A percentile compares a stretch with the other conserved stretches of the same genome.
Conservation (phyloP, 1,284 basidiomycete species). For the Puccinia horiana region DNA sequence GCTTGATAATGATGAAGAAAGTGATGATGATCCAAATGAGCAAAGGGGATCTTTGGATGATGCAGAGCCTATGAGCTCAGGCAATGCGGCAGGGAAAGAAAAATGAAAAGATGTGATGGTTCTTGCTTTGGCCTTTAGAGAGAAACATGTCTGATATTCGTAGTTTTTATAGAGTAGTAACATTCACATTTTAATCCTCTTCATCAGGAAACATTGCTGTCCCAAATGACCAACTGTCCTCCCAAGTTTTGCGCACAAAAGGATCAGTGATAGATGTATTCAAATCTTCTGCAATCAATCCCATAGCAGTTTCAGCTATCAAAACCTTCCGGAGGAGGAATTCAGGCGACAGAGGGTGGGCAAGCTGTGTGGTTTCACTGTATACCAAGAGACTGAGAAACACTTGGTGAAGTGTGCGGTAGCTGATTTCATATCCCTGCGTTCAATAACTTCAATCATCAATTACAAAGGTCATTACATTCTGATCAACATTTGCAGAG, state of each 20-base stretch:
- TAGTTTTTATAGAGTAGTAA: neutral
- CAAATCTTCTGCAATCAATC: conserved; percentile 10
- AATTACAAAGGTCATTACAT: neutral
- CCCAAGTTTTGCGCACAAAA: neutral
- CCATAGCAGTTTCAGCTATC: neutral
- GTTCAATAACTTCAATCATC: neutral
- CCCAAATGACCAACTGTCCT: neutral
- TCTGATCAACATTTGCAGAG: neutral
- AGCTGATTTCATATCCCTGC: neutral
- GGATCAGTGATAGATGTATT: neutral
- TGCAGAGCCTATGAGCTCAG: too few relatives aligned
- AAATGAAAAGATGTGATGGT: neutral
- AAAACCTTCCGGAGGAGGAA: neutral
- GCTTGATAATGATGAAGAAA: too few relatives aligned
- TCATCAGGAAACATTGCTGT: neutral
- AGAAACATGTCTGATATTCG: too few relatives aligned
- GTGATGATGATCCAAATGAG: too few relatives aligned
- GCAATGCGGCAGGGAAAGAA: neutral
- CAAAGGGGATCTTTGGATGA: too few relatives aligned
- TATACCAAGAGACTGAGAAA: neutral
- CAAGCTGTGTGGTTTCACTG: neutral
- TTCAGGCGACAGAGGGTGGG: neutral
- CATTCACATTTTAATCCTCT: neutral
- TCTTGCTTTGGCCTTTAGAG: neutral
- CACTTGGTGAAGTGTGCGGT: neutral